Base-by-base conservation (phyloP, 2,329 filamentous ascomycete genomes). In the Fusarium concolor region DNA sequence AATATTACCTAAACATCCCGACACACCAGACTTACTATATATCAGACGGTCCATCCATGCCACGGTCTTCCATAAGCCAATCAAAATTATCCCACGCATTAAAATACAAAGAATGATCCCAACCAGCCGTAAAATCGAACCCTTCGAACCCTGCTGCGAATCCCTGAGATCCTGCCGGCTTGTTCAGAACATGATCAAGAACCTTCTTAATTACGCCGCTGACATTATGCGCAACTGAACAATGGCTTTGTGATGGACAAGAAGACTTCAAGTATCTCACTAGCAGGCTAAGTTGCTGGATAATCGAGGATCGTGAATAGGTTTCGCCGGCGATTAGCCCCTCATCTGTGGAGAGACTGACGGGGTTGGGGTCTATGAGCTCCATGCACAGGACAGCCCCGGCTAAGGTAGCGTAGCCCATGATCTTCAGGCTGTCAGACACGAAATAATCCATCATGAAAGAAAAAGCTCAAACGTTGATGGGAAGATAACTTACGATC, bases 301-400 rank as follows among this genome's bases (percentile, higher is more conserved):
- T 54, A 2, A 49, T 54, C 4, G 41, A 54, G 9, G 51, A 54
- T 9, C 51, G 8, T 2, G 51, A 54, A 20, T 47, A 53, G 9
- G 14, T 9, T 10, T 54, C 51, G 1, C 42, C 22, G 1, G 29
- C 51, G 1, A 49, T 22, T 3, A 15, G 10, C 10, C 6, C 29
- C 5, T 51, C 17, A 0, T 22, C 3, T 0, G 9, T 1, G 10
- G 26, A 2, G 1, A 31, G 12, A 2, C 4, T 15, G 1, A 18
- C 15, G 4, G 35, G 20, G 6, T 2, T 18, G 0, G 53, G 26
- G 1, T 51, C 45, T 3, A 52, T 52, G 2, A 52, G 33, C 26
- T 56, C 35, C 26, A 56, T 51, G 2, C 53, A 56, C 3, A 56
- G 5, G 3, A 56, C 26, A 4, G 53, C 45, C 4, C 35, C 45